Percentiles rank a stretch among this genome's conserved stretches.
Evolutionary conservation across 331 rosid genomes (phyloP).

Genomic region (Arachis monticola): DNA sequence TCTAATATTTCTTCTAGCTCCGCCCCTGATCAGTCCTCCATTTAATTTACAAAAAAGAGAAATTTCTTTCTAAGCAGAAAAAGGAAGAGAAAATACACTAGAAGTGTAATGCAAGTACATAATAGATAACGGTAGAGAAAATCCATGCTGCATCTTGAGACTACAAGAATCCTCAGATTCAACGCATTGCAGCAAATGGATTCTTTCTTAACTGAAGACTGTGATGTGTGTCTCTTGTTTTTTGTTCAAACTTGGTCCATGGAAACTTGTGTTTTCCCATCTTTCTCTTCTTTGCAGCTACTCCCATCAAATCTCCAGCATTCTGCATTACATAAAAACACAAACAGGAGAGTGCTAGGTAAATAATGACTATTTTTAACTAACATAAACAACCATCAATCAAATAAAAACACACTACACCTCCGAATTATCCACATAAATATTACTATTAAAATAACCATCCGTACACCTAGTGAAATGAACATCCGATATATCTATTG

Average conservation of each 20-base stretch:
- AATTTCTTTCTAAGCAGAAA: neutral
- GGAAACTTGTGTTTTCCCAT: slow-evolving; percentile 73
- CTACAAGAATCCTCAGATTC: slow-evolving; percentile 40
- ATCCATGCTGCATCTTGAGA: slow-evolving; percentile 21
- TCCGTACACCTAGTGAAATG: no score
- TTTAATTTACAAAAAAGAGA: neutral
- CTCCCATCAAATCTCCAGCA: slow-evolving; percentile 59
- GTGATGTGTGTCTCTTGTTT: slow-evolving; percentile 40
- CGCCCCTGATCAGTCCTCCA: no score
- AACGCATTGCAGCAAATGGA: slow-evolving; percentile 60
- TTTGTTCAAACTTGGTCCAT: slow-evolving; percentile 60
- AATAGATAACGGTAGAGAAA: slow-evolving; percentile 25
- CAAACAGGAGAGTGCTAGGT: no score
- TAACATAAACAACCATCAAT: no score
- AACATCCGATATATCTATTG: no score
- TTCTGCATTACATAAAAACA: slow-evolving; percentile 46
- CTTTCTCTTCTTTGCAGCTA: slow-evolving; percentile 67
- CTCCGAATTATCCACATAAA: no score
- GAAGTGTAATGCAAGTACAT: neutral
- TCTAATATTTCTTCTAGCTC: no score
- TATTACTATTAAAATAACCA: no score
- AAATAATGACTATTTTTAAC: no score
- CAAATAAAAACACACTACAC: no score
- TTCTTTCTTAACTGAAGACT: slow-evolving; percentile 58
- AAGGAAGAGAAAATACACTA: neutral